These are phyloP conservation scores for Castanea sativa DNA, from an alignment of 306 rosid species.

Conservation along the genomic window DNA sequence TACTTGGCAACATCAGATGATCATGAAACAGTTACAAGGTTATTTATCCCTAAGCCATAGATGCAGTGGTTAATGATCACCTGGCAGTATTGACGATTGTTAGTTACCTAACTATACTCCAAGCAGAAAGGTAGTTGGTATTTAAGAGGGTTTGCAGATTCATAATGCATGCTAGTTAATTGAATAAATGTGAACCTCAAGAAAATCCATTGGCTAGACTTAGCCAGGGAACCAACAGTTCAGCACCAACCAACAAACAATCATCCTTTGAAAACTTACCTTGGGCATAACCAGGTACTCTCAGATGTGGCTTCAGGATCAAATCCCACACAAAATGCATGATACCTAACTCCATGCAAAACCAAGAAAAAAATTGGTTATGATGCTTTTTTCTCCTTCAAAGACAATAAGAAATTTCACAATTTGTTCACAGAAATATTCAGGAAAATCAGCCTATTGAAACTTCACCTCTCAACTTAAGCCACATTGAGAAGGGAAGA, in stretches of 20 bases:
- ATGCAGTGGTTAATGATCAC: not conserved
- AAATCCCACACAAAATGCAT: constrained; percentile 96
- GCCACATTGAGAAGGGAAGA: constrained; percentile 4
- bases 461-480: constrained; percentile 1
- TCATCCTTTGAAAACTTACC: constrained; percentile 44
- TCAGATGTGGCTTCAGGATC: constrained; percentile 82
- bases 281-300: constrained; percentile 93
- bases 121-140: constrained; percentile 7
- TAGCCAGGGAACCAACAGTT: constrained; percentile 7
- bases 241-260: constrained; percentile 14
- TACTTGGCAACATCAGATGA: not conserved
- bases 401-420: constrained; percentile 3
- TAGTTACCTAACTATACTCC: not conserved
- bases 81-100: not conserved
- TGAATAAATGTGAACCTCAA: not conserved
- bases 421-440: not conserved
- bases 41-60: not conserved
- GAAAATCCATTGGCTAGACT: not conserved
- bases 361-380: constrained; percentile 23
- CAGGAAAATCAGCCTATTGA: not conserved
- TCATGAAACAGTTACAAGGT: not conserved
- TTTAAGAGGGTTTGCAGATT: constrained; percentile 2
- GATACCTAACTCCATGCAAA: constrained; percentile 67
- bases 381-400: not conserved
- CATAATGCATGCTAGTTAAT: constrained; percentile 8